Evolutionary conservation across 345 rosid species (phyloP).

Genomic region (Citrus reticulata): DNA sequence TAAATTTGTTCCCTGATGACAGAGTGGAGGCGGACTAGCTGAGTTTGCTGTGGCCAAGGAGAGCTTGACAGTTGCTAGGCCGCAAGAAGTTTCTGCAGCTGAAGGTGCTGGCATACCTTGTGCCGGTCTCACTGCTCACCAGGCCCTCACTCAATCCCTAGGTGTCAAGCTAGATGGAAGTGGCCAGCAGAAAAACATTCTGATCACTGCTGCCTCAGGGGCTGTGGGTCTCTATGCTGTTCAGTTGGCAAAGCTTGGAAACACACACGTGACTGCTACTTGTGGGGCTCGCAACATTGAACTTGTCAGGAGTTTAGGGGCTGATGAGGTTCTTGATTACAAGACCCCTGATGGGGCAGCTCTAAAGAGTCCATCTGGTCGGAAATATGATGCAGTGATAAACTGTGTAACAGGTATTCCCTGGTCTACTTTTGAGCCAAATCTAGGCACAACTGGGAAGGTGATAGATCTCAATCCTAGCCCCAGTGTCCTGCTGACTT

Average conservation of each 20-base stretch:
- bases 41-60: conserved; percentile 63
- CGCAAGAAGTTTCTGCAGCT: conserved; percentile 62
- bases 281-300: conserved; percentile 76
- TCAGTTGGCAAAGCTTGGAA: conserved; percentile 70
- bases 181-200: conserved; percentile 48
- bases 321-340: conserved; percentile 80
- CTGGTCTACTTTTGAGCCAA: conserved; percentile 66
- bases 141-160: conserved; percentile 48
- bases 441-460: conserved; percentile 53
- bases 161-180: conserved; percentile 69
- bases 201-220: conserved; percentile 76
- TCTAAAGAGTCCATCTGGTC: conserved; percentile 65
- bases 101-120: conserved; percentile 60
- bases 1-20: conserved; percentile 4
- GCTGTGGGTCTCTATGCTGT: conserved; percentile 83
- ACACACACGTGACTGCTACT: conserved; percentile 75
- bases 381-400: conserved; percentile 67
- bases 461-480: conserved; percentile 58
- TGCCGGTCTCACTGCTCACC: conserved; percentile 67
- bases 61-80: conserved; percentile 50
- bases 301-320: conserved; percentile 66
- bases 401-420: conserved; percentile 60
- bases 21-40: conserved; percentile 63
- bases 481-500: conserved; percentile 38
- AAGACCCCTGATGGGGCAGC: conserved; percentile 71